Base-by-base conservation (phyloP, 2,329 filamentous ascomycete species). In the Cercospora berteroae region DNA sequence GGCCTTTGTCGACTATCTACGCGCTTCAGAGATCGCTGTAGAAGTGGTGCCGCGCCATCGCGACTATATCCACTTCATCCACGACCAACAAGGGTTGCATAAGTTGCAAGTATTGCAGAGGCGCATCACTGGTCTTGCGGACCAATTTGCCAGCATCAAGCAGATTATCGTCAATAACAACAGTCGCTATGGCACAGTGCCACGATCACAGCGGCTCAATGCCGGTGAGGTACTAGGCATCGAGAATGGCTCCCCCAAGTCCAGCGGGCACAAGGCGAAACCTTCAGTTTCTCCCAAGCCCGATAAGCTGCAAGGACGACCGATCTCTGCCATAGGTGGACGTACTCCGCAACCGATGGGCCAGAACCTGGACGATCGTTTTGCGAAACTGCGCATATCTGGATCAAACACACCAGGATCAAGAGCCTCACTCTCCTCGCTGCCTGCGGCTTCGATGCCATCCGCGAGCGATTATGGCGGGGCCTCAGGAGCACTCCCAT, bases 1-100 rank as follows among this genome's bases (percentile, higher is more conserved):
- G 42, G 94, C 94, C 3, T 90, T 96, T 64, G 87, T 90, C 71
- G 91, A 96, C 69, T 98, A 94, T 76, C 85, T 98, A 66, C 87
- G 90, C 70, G 92, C 94, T 10, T 93, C 87, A 67, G 89, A 93
- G 66, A 90, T 97, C 64, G 86, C 91, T 13, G 85, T 93, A 60
- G 89, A 94, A 65, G 82, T 89, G 50, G 89, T 98, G 27, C 91
- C 92, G 2, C 84, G 84, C 39, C 93, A 96, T 77, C 87, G 86
- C 65, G 91, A 94, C 69, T 96, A 88, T 77, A 86, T 87, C 29
- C 85, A 61, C 81, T 93, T 66, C 86, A 87, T 72, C 80, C 67
- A 75, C 65, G 75, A 76, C 60, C 73, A 74, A 80, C 69, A 72
- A 80, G 70, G 81, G 81, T 59, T 79, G 78, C 70, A 83, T 80